These are phyloP conservation scores for Hypoxylon trugodes DNA, from an alignment of 495 filamentous ascomycete genomes.

Conservation along the genomic window DNA sequence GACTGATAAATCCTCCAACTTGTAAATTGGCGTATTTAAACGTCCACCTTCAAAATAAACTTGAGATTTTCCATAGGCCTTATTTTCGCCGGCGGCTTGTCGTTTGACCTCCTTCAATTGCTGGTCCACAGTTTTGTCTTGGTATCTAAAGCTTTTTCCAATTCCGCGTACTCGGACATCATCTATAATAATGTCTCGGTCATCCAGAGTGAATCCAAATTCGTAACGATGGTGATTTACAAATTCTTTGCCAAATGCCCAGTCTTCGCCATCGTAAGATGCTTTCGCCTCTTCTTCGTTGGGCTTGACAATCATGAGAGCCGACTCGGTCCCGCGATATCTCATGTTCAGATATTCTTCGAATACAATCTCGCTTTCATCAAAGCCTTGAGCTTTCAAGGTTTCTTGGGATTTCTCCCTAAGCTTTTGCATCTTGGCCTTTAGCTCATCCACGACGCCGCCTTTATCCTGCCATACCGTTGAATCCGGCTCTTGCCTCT, in stretches of 20 bases:
- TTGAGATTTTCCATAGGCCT: conserved; percentile 62
- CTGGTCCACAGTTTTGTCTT: conserved; percentile 81
- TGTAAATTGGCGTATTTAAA: conserved; percentile 84
- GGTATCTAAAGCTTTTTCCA: conserved; percentile 80
- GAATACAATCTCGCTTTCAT: conserved; percentile 74
- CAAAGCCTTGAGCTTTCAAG: conserved; percentile 78
- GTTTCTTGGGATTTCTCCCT: conserved; percentile 72
- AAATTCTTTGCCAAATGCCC: conserved; percentile 85
- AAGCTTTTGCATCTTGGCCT: conserved; percentile 66
- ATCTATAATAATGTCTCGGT: conserved; percentile 90
- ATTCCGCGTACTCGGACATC: conserved; percentile 91
- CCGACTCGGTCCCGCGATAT: conserved; percentile 87
- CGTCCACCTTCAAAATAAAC: conserved; percentile 81
- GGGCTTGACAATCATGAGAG: conserved; percentile 81
- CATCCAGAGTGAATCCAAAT: conserved; percentile 91
- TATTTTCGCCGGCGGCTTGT: conserved; percentile 56
- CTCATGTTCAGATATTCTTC: conserved; percentile 92
- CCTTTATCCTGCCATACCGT: conserved; percentile 73
- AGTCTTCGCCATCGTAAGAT: conserved; percentile 69
- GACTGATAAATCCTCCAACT: conserved; percentile 77
- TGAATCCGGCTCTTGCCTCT: conserved; percentile 89
- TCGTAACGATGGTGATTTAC: conserved; percentile 89
- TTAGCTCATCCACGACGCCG: conserved; percentile 60
- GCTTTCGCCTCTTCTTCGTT: conserved; percentile 64
- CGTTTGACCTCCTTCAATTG: conserved; percentile 74